Conservation (phyloP, 2,329 filamentous ascomycete genomes). For the Westerdykella aurantiaca region DNA sequence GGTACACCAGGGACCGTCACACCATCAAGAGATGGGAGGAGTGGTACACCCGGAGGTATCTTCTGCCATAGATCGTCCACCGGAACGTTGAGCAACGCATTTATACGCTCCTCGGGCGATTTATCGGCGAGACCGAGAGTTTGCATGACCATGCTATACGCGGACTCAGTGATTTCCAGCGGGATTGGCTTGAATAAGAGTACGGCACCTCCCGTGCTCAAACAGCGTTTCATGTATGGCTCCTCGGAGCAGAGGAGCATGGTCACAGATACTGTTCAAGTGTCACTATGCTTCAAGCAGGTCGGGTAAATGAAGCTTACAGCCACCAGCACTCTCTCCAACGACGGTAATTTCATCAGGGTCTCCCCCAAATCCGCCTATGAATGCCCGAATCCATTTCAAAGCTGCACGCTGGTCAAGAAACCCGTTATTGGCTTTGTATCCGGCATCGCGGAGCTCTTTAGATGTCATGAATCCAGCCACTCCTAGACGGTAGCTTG, state of each 20-base stretch:
- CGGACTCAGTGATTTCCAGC: slow-evolving; percentile 35
- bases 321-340: slow-evolving; percentile 48
- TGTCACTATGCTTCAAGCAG: neutral
- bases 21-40: slow-evolving; percentile 40
- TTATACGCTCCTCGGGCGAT: slow-evolving; percentile 38
- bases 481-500: slow-evolving; percentile 29
- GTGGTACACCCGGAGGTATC: slow-evolving; percentile 31
- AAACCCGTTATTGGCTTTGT: slow-evolving; percentile 31
- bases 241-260: slow-evolving; percentile 26
- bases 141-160: slow-evolving; percentile 39
- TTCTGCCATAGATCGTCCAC: slow-evolving; percentile 40
- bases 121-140: slow-evolving; percentile 37
- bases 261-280: slow-evolving; percentile 18
- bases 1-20: slow-evolving; percentile 36
- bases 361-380: slow-evolving; percentile 37
- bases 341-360: slow-evolving; percentile 35
- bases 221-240: slow-evolving; percentile 37
- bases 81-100: slow-evolving; percentile 39
- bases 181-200: slow-evolving; percentile 41
- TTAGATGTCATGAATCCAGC: slow-evolving; percentile 41
- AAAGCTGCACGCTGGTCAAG: slow-evolving; percentile 35
- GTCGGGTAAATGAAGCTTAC: slow-evolving; percentile 19
- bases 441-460: slow-evolving; percentile 43
- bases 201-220: slow-evolving; percentile 36
- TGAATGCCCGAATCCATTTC: slow-evolving; percentile 34